Evolutionary conservation across 352 stramenopile genomes (phyloP).

Genomic region (Pythium scleroteichum): DNA sequence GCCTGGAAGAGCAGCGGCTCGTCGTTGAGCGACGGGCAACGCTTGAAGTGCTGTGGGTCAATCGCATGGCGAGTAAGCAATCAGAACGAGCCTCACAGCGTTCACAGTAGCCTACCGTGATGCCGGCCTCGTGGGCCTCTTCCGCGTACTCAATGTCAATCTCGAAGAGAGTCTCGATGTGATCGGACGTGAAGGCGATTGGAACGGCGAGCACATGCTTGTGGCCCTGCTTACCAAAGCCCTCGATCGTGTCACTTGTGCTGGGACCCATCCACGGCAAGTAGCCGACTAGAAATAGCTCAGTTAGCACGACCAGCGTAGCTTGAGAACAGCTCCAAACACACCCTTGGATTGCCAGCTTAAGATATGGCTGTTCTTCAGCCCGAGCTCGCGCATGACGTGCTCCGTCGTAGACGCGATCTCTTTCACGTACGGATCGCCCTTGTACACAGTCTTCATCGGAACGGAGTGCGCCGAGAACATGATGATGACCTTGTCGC

Average conservation of each 20-base stretch:
- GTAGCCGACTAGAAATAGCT: constrained; percentile 84
- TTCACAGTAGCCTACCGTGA: constrained; percentile 64
- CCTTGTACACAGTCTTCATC: constrained; percentile 90
- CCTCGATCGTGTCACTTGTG: constrained; percentile 95
- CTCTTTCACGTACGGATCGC: constrained; percentile 87
- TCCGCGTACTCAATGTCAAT: constrained; percentile 99
- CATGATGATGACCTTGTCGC: constrained; percentile 90
- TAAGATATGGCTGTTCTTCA: constrained; percentile 84
- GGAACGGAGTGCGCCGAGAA: constrained; percentile 90
- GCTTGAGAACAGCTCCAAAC: constrained; percentile 2
- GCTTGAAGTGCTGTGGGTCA: constrained; percentile 82
- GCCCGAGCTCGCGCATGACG: constrained; percentile 69
- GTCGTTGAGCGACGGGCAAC: constrained; percentile 97
- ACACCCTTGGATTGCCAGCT: constrained; percentile 95
- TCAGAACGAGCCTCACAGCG: background rate
- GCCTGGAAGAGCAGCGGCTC: constrained; percentile 93
- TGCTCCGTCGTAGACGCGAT: constrained; percentile 72
- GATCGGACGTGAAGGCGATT: constrained; percentile 98
- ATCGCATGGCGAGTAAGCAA: background rate
- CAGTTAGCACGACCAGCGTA: no score
- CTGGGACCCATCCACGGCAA: constrained; percentile 98
- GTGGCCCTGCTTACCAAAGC: constrained; percentile 91
- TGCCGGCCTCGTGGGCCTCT: constrained; percentile 93
- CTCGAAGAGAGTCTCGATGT: constrained; percentile 99
- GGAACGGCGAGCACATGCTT: constrained; percentile 98